Percentiles rank a stretch among this genome's conserved stretches.
Evolutionary conservation across 768 basidiomycete species (phyloP).

Genomic region (Crassisporium funariophilum): DNA sequence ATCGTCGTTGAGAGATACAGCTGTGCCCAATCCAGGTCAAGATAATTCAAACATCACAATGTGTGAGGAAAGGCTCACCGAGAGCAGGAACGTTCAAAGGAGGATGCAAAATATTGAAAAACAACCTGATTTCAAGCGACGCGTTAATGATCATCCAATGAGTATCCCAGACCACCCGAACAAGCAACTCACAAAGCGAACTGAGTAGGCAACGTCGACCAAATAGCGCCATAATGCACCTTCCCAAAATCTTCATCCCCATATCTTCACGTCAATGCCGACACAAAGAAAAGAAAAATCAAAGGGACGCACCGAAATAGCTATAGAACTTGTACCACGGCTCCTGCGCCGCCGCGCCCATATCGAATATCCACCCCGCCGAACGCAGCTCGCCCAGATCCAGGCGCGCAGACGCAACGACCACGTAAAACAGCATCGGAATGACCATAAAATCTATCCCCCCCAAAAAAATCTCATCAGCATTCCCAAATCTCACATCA

Average conservation of each 20-base stretch:
- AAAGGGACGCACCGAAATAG: conserved; percentile 62
- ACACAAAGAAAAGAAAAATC: conserved; percentile 1
- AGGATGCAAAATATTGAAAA: conserved; percentile 85
- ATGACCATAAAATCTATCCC: conserved; percentile 75
- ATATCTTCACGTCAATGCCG: conserved; percentile 43
- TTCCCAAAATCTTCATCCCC: conserved; percentile 36
- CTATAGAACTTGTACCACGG: conserved; percentile 88
- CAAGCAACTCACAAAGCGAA: conserved; percentile 75
- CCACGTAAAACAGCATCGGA: conserved; percentile 80
- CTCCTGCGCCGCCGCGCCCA: conserved; percentile 40
- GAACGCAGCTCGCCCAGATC: conserved; percentile 61
- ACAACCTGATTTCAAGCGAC: conserved; percentile 50
- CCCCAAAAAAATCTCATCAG: background rate
- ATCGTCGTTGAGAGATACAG: conserved; percentile 87
- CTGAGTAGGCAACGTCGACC: conserved; percentile 90
- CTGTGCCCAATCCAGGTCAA: conserved; percentile 26
- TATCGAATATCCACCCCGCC: conserved; percentile 87
- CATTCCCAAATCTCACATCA: background rate
- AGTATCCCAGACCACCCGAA: background rate
- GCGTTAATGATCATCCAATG: background rate
- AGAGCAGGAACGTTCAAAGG: conserved; percentile 90
- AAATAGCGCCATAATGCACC: conserved; percentile 66
- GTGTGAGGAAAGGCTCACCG: conserved; percentile 41
- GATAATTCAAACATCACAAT: background rate
- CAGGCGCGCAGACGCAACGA: conserved; percentile 64